Evolutionary conservation across 352 stramenopile species (phyloP).

Genomic region (Phytophthora sp.): DNA sequence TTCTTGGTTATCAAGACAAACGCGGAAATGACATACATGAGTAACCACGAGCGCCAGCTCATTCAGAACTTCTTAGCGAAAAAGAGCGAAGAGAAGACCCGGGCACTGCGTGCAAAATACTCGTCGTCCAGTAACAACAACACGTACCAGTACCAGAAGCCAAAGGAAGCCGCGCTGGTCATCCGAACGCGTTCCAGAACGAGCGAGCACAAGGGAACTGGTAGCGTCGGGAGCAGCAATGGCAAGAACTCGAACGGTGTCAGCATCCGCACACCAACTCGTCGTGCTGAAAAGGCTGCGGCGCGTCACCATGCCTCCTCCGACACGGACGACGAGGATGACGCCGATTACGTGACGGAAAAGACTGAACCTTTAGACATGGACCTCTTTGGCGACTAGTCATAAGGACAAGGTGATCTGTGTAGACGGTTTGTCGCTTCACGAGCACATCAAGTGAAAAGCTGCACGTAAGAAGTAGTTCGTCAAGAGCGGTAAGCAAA

Average conservation of each 20-base stretch:
- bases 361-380: conserved; percentile 50
- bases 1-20: conserved; percentile 68
- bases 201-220: conserved; percentile 52
- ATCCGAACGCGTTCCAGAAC: conserved; percentile 81
- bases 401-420: conserved; percentile 20
- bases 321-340: conserved; percentile 81
- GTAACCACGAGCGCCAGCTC: conserved; percentile 47
- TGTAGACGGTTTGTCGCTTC: conserved; percentile 9
- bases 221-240: conserved; percentile 59
- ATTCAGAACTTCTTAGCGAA: conserved; percentile 65
- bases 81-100: conserved; percentile 70
- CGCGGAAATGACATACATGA: conserved; percentile 48
- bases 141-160: conserved; percentile 72
- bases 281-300: conserved; percentile 27
- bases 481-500: neutral
- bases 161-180: conserved; percentile 78
- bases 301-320: conserved; percentile 47
- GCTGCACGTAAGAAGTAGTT: neutral
- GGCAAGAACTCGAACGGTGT: conserved; percentile 58
- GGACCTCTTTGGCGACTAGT: conserved; percentile 50
- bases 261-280: conserved; percentile 57
- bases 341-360: conserved; percentile 52
- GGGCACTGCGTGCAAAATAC: conserved; percentile 50
- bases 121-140: conserved; percentile 48
- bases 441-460: conserved; percentile 9